Base-by-base conservation (phyloP, 2,329 filamentous ascomycete species). In the Penicillium sp. region DNA sequence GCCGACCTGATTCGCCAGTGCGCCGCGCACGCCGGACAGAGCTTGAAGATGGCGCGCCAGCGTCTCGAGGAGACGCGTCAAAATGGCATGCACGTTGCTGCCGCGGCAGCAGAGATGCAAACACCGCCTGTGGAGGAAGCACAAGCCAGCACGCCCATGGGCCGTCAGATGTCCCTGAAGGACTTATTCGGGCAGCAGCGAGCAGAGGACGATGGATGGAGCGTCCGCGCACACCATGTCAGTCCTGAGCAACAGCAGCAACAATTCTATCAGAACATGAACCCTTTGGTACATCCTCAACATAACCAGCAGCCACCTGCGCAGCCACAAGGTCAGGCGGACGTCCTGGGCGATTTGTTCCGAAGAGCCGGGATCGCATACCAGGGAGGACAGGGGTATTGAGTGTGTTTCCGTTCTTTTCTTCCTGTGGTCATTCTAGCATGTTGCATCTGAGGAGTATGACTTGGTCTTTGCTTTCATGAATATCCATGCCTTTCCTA, bases 161-260 rank as follows among this genome's bases (percentile, higher is more conserved):
- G 76, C n/a, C 75, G 78, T 42, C 79, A 79, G 64, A 68, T 81
- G 23, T 80, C 75, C 15, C 66, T 82, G 8, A 75, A 79, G 50
- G 78, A 83, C 57, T 65, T 82, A 2, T 82, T 83, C 60, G 79
- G 79, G 5, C 78, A 81, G 61, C 79, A 83, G 59, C 74, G 78
- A 42, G 74, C 75, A 26, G 74, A 78, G 46, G 80, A 82, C 58
- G 74, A 79, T 48, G 77, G 65, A 10, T 81, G 76, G 71, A 80
- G 75, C 62, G 70, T 80, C 13, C 74, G 76, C 45, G 72, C 73
- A 42, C 79, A 81, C 63, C 71, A 72, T 53, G 51, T 70, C 9
- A 56, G 39, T 6, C 61, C 60, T 12, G 49, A 29, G 12, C 58
- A 60, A 33, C 51, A 56, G 46, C 66, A 61, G 21, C 56, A 52